Evolutionary conservation across 345 rosid genomes (phyloP).

Genomic region (Atalantia buxifolia): DNA sequence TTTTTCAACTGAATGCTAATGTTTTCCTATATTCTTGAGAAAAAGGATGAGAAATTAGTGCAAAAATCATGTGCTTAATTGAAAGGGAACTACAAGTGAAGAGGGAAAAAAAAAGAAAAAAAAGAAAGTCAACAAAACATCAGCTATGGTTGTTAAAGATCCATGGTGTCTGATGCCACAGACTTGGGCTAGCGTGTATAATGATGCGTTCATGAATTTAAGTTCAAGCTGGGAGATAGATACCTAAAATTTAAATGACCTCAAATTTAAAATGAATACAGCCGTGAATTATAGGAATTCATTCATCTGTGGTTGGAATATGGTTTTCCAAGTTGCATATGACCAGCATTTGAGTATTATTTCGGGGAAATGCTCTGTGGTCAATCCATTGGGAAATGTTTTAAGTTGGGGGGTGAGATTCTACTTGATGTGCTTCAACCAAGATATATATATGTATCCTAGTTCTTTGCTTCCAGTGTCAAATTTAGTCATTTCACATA

Average conservation of each 20-base stretch:
- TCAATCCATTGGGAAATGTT: background rate
- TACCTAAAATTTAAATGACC: background rate
- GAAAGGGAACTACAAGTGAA: background rate
- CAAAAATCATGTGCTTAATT: background rate
- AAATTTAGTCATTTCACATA: background rate
- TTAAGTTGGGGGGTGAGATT: background rate
- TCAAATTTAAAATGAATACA: background rate
- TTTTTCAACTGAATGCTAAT: background rate
- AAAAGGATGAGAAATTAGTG: background rate
- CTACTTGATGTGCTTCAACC: background rate
- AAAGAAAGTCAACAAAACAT: background rate
- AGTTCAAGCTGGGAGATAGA: background rate
- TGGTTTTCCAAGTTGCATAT: background rate
- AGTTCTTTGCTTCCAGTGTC: background rate
- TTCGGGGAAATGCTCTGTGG: background rate
- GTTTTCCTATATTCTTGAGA: background rate
- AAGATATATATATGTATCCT: background rate
- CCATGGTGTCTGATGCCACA: background rate
- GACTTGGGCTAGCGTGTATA: too few species aligned
- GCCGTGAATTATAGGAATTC: background rate
- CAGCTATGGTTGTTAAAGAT: background rate
- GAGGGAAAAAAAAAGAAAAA: background rate
- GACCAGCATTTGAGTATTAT: background rate
- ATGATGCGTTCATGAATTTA: background rate
- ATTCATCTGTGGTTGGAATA: background rate